Evolutionary conservation across 2,329 filamentous ascomycete species (phyloP), one percentile per base, ranked within the genome.

Genomic region (Penicillium vulpinum): DNA sequence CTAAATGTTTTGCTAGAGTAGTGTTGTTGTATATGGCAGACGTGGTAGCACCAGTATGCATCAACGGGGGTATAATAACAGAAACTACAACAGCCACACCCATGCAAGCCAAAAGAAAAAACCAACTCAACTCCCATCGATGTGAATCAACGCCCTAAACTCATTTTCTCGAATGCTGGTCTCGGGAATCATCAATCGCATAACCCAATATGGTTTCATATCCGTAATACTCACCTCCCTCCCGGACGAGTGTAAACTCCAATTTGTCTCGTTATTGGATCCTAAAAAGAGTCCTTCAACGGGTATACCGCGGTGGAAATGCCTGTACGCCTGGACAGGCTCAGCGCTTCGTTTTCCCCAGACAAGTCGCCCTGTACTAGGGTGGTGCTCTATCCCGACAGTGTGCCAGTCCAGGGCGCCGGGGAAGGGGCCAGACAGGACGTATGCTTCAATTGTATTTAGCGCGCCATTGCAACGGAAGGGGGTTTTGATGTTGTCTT

Each of bases 381-480:
- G 33, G 29, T 57, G 44, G 29, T 50, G 41, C 22, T 57, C 38
- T 36, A 62, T 54, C 0, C 54, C 56, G 36, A 62, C 45, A 7
- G 59, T 49, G 11, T 61, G 61, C 61, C 61, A 62, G 6, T 59
- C 51, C 4, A 50, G 29, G 15, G 47, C 49, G 4, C 59, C 56
- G 1, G 51, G 29, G 3, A 21, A 15, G 11, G 28, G 45, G 10
- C 59, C 59, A 1, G 51, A 61, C 8, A 57, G 59, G 2, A 62
- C 56, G 16, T 47, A 33, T 4, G 58, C 60, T 54, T 62, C 58
- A n/a, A 61, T 55, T 13, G 26, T 54, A 10, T 56, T 51, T 10
- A 59, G 40, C 26, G 50, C 41, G 26, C 56, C 60, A 41, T 62
- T 62, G 58, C 60, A 62, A 51, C 60, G 60, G 15, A 62, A 41